Base-by-base conservation (phyloP, 129 eudicot genomes). In the Tagetes patula region DNA sequence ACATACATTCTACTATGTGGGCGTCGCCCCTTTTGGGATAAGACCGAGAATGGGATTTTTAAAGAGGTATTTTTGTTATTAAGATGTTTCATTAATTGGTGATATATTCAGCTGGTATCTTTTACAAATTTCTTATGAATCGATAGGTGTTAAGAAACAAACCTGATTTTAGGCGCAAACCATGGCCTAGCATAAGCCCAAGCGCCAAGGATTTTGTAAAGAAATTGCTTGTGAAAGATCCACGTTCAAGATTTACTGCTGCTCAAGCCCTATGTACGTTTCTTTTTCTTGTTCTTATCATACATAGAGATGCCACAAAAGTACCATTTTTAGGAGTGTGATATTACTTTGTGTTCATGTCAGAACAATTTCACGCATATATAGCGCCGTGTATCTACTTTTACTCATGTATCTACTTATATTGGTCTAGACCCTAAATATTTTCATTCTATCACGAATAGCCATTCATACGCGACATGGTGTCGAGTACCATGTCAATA, bases 1-100 rank as follows among this genome's bases (percentile, higher is more conserved):
- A 94, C 99, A 9, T 94, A 90, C 79, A 94, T 94, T 77, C 79
- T 94, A 79, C 91, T 94, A 5, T 90, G 97, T 75, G 99, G 99
- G 6, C 88, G 99, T 53, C 92, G 99, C 7, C 99, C 99, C 27
- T 94, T 94, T 73, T 94, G 99, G 99, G 96, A 94, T 82, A 90
- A 90, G 84, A 90, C 99, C 7, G 99, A 94, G 83, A 87, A 90
- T 72, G 99, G 99, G 40, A 90, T 94, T 69, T 94, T 94, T 72
- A 94, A 86, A 82, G 99, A 94, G 96, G 99, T 88, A 65, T 10
- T 54, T 69, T 37, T 77, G 8, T 42, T 3, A 31, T 49, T 6
- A 14, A 46, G 11, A 39, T 40, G 12, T 61, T 37, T 42, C 43
- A 33, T 33, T 34, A 60, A 42, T 64, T 33, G 59, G 42, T 63